Conservation (phyloP, 1,139 yeast species). For the Pichia sp. region DNA sequence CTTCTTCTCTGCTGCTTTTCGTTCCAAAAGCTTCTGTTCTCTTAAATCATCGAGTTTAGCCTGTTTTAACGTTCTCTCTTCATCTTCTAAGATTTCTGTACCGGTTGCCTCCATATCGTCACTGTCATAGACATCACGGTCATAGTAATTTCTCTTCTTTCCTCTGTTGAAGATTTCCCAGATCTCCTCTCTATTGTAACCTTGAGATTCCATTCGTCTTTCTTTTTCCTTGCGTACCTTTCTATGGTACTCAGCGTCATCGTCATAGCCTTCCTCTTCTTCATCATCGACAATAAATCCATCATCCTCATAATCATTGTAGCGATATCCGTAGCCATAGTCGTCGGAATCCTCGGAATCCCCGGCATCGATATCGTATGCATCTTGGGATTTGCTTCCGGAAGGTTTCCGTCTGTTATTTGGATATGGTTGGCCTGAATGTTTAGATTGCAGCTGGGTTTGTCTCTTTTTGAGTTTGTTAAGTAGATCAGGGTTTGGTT, state of each 20-base stretch:
- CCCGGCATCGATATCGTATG: constrained; percentile 18
- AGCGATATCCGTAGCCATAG: constrained; percentile 21
- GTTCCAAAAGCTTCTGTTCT: constrained; percentile 29
- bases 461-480: constrained; percentile 29
- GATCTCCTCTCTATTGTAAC: constrained; percentile 77
- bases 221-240: constrained; percentile 49
- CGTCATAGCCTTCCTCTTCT: constrained; percentile 31
- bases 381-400: background rate
- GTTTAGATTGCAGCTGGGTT: background rate
- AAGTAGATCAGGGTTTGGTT: constrained; percentile 33
- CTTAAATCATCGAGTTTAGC: constrained; percentile 32
- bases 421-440: background rate
- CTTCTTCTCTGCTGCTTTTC: constrained; percentile 29
- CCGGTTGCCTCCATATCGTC: constrained; percentile 96
- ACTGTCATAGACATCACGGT: constrained; percentile 48
- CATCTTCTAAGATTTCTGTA: constrained; percentile 79
- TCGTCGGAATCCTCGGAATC: constrained; percentile 20
- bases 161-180: constrained; percentile 82
- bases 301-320: constrained; percentile 40
- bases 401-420: constrained; percentile 18
- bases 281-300: constrained; percentile 63
- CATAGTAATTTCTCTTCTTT: constrained; percentile 38
- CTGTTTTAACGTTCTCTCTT: constrained; percentile 51
- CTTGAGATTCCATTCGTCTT: constrained; percentile 33
- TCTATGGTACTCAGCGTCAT: constrained; percentile 30